Evolutionary conservation across 768 basidiomycete species (phyloP), one percentile per base, ranked within the genome.

Genomic region (Termitomyces eurrhizus): DNA sequence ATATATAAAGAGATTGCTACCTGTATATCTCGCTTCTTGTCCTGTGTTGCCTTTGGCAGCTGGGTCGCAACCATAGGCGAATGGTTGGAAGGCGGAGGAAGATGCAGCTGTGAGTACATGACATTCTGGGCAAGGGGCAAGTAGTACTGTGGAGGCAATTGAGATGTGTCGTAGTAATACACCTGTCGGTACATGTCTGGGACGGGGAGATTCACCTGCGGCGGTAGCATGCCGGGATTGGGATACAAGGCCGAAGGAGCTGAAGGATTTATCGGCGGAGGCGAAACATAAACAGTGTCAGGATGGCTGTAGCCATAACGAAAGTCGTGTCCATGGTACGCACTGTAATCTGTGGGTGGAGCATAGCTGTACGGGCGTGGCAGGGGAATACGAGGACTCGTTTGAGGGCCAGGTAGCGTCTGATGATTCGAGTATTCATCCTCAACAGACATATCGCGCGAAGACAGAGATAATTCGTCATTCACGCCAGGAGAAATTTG

Each of bases 11-110:
- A 33, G 36, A 26, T 21, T 21, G 3, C 26, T 65, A 86, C 88
- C 79, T 86, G 84, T 54, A 79, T 62, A 52, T 82, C 82, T 52
- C 77, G 75, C 64, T 87, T 88, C 69, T 86, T 88, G 62, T 86
- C 83, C 26, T 70, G 65, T 24, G 80, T 61, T 32, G 76, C 71
- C 21, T 74, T 68, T 39, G 80, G 77, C 32, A 83, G 59, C 58
- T 84, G 84, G 26, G 80, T 73, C n/a, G 77, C 74, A 8, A 80
- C 72, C 75, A 87, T 80, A 29, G 84, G 78, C 6, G 85, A 83
- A 56, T 81, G 80, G 7, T 63, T 65, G 32, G 42, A 57, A 3
- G 49, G 55, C 46, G 29, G 52, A 3, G 37, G 56, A 42, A 56
- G 59, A 9, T 52, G 58, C 44, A 80, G 72, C 14, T 82, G 75